These are phyloP conservation scores for Mycosarcoma maydis DNA, from an alignment of 1,284 basidiomycete genomes.

Conservation along the genomic window DNA sequence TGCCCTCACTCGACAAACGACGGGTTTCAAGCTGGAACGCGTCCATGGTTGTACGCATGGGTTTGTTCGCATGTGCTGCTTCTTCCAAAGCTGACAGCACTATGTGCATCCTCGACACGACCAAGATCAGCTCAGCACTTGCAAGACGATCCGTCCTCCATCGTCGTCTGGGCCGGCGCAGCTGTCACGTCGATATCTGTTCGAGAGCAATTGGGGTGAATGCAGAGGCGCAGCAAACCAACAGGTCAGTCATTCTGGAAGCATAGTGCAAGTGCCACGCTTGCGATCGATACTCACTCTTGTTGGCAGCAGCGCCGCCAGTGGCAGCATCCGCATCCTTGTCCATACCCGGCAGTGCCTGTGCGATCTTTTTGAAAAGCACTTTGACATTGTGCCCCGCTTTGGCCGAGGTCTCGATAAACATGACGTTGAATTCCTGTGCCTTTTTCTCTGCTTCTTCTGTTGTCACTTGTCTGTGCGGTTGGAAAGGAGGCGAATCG, in stretches of 20 bases:
- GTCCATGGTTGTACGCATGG: too few species aligned
- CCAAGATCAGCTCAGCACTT: constrained; percentile 45
- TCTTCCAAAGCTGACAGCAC: too few species aligned
- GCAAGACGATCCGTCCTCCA: constrained; percentile 55
- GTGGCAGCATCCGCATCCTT: constrained; percentile 75
- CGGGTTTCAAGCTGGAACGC: too few species aligned
- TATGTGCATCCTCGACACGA: too few species aligned
- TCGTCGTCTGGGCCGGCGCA: constrained; percentile 47
- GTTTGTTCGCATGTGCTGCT: too few species aligned
- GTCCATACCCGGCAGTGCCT: constrained; percentile 96
- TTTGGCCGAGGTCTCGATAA: constrained; percentile 99
- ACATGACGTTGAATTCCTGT: constrained; percentile 94
- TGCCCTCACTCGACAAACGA: neutral
- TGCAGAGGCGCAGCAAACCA: too few species aligned
- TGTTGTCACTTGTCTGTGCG: constrained; percentile 91
- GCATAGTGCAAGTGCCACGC: too few species aligned
- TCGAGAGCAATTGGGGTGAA: neutral
- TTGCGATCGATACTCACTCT: constrained; percentile 50
- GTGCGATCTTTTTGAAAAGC: constrained; percentile 98
- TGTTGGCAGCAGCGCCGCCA: constrained; percentile 39
- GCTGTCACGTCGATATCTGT: constrained; percentile 57
- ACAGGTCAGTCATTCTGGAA: too few species aligned
- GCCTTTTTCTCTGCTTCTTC: constrained; percentile 95
- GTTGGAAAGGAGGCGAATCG: too few species aligned
- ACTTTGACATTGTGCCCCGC: constrained; percentile 99